Evolutionary conservation across 2,329 filamentous ascomycete species (phyloP), one percentile per base, ranked within the genome.

Genomic region (Cladophialophora yegresii): DNA sequence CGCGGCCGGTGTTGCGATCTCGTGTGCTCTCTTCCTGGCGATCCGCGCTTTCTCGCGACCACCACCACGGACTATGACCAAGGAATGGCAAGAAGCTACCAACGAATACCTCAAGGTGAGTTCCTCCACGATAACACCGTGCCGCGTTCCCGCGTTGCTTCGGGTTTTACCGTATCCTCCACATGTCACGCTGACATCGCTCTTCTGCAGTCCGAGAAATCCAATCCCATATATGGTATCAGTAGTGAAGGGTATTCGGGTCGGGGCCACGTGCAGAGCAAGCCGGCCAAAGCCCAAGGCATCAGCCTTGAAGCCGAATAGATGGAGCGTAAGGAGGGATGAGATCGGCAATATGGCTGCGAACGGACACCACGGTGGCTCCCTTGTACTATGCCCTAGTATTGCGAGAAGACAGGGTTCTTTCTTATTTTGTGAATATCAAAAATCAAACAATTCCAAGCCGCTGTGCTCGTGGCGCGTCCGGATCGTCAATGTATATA

Each of bases 11-110:
- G 75, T 96, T 70, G 82, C 80, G 68, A 84, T 83, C 73, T 89
- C 88, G 71, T 79, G 89, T 72, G 84, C 80, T 70, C 67, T 97
- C 78, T 98, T 98, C 83, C 82, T 82, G 73, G 68, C 79, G 73
- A 85, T 90, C 77, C 90, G 93, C 74, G 71, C 84, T 71, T 88
- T 91, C 77, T 92, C 90, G 74, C 84, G 86, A 77, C 85, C 86
- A 66, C 75, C 85, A 69, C 95, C 95, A 71, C 83, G 84, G 78
- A 96, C 93, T 75, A 96, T 99, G 93, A 93, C 84, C 82, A 90
- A 91, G 85, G 95, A 99, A 82, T 98, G 90, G 87, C 92, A 99
- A 83, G 92, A 98, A 84, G 89, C 89, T 73, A 85, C 89, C 72
- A 96, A 99, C 81, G 95, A 97, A 83, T 95, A 90, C 80, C 84